phyloP scores from a whole-genome alignment of 768 basidiomycete species.

The Mycena polygramma region DNA sequence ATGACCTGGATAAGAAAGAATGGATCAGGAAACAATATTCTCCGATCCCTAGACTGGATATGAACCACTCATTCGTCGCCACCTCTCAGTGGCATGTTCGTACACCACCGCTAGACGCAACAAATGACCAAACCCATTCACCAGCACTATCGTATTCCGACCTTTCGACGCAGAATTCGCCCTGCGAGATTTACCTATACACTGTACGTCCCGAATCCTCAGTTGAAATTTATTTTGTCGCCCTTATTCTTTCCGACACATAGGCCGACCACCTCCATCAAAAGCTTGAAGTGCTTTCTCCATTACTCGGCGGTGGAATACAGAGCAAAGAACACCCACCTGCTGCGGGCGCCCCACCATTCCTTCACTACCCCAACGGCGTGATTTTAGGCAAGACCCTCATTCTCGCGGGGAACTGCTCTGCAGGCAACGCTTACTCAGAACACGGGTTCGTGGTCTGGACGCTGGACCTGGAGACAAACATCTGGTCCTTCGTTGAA shows the following conservation, averaged over 20 bases:
- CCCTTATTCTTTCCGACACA: neutral
- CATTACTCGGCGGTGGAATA: conserved; percentile 8
- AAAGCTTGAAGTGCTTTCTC: conserved; percentile 24
- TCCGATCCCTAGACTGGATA: neutral
- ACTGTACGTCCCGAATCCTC: conserved; percentile 13
- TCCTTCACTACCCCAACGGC: conserved; percentile 31
- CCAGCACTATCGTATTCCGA: conserved; percentile 29
- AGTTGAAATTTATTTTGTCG: no score
- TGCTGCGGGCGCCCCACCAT: neutral
- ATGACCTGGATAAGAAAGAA: conserved; percentile 25
- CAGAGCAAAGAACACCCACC: neutral
- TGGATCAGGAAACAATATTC: conserved; percentile 24
- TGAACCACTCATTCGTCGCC: conserved; percentile 12
- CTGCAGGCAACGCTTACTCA: conserved; percentile 7
- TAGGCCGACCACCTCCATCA: conserved; percentile 4
- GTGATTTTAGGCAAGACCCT: conserved; percentile 33
- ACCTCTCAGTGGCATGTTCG: conserved; percentile 28
- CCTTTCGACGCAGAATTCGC: conserved; percentile 1
- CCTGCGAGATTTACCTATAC: conserved; percentile 28
- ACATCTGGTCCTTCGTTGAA: conserved; percentile 26
- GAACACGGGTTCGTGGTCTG: conserved; percentile 26
- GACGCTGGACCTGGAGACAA: conserved; percentile 30
- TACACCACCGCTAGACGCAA: neutral
- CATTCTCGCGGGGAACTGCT: conserved; percentile 31
- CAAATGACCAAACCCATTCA: neutral